phyloP scores from a whole-genome alignment of 805 yeast genomes.

The Cyberlindnera amylophila region DNA sequence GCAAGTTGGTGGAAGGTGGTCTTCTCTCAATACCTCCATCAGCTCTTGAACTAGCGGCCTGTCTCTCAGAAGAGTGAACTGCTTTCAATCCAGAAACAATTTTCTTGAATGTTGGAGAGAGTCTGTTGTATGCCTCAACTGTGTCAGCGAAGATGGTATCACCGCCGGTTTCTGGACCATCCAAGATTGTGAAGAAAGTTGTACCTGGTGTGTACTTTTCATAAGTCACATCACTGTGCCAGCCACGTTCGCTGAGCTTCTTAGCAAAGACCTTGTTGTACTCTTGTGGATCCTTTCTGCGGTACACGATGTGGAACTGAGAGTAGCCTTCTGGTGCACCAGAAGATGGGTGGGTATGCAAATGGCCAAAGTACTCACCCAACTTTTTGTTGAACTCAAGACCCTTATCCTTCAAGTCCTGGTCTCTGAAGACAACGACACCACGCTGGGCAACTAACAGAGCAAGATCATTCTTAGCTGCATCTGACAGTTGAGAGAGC shows the following conservation, averaged over 20 bases:
- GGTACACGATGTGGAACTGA: constrained; percentile 58
- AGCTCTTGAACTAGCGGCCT: constrained; percentile 52
- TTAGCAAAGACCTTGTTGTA: constrained; percentile 28
- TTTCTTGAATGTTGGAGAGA: constrained; percentile 61
- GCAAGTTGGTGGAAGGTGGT: constrained; percentile 51
- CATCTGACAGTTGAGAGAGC: constrained; percentile 46
- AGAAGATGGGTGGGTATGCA: constrained; percentile 71
- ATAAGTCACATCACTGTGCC: constrained; percentile 77
- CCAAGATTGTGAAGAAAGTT: constrained; percentile 63
- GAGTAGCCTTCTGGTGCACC: constrained; percentile 62
- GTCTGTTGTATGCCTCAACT: constrained; percentile 64
- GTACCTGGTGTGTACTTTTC: constrained; percentile 71
- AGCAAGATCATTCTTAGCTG: constrained; percentile 68
- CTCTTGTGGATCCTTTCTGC: constrained; percentile 38
- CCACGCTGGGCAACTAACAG: constrained; percentile 65
- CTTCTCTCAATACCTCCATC: constrained; percentile 67
- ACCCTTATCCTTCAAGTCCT: constrained; percentile 57
- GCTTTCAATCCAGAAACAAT: constrained; percentile 60
- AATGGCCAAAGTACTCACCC: constrained; percentile 64
- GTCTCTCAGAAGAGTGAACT: constrained; percentile 66
- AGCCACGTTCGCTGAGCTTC: constrained; percentile 29
- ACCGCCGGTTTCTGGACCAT: constrained; percentile 64
- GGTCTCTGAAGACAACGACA: constrained; percentile 62
- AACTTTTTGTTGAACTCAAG: constrained; percentile 45
- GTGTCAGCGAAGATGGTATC: constrained; percentile 77